These are phyloP conservation scores for Aspergillus udagawae DNA, from an alignment of 2,329 filamentous ascomycete genomes.

Conservation along the genomic window DNA sequence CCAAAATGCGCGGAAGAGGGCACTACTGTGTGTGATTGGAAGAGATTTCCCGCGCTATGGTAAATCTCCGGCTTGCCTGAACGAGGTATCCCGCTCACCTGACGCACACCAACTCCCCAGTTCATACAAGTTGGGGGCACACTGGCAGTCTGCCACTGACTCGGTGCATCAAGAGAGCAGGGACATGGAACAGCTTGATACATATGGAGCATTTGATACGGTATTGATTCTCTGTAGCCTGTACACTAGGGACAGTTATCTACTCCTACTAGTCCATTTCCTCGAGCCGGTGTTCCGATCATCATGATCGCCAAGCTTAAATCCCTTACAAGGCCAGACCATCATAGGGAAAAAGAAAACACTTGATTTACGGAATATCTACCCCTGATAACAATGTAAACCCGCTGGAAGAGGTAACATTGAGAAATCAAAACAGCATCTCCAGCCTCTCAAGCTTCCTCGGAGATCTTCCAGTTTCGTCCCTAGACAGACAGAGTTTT, in stretches of 20 bases:
- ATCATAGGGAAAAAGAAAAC: not conserved
- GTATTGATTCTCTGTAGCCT: too few species aligned
- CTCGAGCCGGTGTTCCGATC: not conserved
- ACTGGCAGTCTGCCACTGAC: too few species aligned
- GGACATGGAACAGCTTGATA: too few species aligned
- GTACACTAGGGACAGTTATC: too few species aligned
- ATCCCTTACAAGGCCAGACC: not conserved
- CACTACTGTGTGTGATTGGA: not conserved
- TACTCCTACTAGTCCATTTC: too few species aligned
- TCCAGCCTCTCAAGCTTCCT: not conserved
- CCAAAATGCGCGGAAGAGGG: too few species aligned
- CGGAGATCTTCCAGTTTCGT: not conserved
- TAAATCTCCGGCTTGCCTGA: not conserved
- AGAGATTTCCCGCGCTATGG: not conserved
- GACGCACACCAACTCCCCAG: not conserved
- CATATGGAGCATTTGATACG: too few species aligned
- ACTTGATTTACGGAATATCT: not conserved
- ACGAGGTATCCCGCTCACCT: not conserved
- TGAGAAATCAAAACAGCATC: not conserved
- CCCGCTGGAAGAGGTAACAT: not conserved
- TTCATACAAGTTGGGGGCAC: not conserved
- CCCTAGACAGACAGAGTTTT: not conserved
- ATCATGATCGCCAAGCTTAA: not conserved
- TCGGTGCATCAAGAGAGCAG: too few species aligned
- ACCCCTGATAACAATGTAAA: not conserved